Conservation (phyloP, 75 land plant species). For the Azolla pinnata region DNA sequence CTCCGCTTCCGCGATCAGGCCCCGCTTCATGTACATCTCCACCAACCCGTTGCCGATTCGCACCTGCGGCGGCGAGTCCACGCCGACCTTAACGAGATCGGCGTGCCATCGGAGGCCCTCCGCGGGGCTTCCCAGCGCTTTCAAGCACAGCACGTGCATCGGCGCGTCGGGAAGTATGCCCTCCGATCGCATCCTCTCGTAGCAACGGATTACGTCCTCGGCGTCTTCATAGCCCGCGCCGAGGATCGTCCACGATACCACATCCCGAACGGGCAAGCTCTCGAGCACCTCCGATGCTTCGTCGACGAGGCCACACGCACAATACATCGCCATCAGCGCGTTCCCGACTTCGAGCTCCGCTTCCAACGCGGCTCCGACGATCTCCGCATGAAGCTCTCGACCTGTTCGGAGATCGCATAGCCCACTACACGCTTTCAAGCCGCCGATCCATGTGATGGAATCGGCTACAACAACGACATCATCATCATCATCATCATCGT, state of each 20-base stretch:
- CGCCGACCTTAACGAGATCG: too few relatives aligned
- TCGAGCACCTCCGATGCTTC: conserved; percentile 19
- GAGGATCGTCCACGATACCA: conserved; percentile 31
- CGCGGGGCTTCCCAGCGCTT: too few relatives aligned
- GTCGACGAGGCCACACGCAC: conserved; percentile 14
- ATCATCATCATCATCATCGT: too few relatives aligned
- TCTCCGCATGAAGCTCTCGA: background rate
- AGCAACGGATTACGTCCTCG: too few relatives aligned
- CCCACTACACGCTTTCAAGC: background rate
- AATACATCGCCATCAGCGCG: conserved; percentile 24
- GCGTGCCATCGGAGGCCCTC: too few relatives aligned
- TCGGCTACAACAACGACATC: conserved; percentile 8
- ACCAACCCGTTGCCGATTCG: too few relatives aligned
- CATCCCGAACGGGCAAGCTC: conserved; percentile 15
- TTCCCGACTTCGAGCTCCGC: conserved; percentile 24
- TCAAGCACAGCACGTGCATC: too few relatives aligned
- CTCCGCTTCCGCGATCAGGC: too few relatives aligned
- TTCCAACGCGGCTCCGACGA: conserved; percentile 1
- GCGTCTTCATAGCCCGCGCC: conserved; percentile 32
- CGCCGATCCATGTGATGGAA: background rate
- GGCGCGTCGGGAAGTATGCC: too few relatives aligned
- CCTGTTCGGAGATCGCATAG: background rate
- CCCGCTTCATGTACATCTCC: too few relatives aligned
- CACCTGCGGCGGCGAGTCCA: too few relatives aligned
- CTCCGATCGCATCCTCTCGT: too few relatives aligned